phyloP scores from a whole-genome alignment of 106 monocot genomes.

The Dactylorhiza incarnata region DNA sequence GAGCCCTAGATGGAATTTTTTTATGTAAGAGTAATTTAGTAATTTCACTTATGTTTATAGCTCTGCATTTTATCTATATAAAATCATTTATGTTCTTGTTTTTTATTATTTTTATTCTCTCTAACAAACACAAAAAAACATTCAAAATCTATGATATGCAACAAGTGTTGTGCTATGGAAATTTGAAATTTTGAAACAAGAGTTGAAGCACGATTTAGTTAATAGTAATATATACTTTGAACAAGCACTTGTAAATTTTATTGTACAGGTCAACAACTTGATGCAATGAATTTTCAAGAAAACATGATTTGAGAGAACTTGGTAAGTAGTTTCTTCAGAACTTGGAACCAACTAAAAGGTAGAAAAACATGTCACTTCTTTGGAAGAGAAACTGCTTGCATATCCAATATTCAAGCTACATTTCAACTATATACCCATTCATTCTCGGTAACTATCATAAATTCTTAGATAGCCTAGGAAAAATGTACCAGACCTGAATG shows the following conservation, averaged over 20 bases:
- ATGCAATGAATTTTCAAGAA: not conserved
- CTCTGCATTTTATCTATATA: too few species aligned
- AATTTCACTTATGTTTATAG: too few species aligned
- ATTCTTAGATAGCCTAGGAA: not conserved
- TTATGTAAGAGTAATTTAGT: too few species aligned
- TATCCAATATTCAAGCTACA: not conserved
- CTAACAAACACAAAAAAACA: too few species aligned
- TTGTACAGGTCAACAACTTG: not conserved
- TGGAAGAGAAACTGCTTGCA: too few species aligned
- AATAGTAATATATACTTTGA: not conserved
- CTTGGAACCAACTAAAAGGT: not conserved
- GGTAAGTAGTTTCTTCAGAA: not conserved
- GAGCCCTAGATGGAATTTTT: too few species aligned
- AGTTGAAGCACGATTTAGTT: too few species aligned
- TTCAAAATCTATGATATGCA: too few species aligned
- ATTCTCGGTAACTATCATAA: not conserved
- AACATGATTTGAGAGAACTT: not conserved
- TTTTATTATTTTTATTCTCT: too few species aligned
- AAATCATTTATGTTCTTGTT: too few species aligned
- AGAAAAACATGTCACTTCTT: not conserved
- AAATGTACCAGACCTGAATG: slow-evolving; percentile 2
- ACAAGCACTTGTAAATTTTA: not conserved
- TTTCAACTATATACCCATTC: not conserved
- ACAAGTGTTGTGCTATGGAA: too few species aligned
- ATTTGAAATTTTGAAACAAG: too few species aligned